A percentile compares a stretch with the other conserved stretches of the same genome.
Evolutionary conservation across 129 eudicot genomes (phyloP).

Genomic region (Arctium minus): DNA sequence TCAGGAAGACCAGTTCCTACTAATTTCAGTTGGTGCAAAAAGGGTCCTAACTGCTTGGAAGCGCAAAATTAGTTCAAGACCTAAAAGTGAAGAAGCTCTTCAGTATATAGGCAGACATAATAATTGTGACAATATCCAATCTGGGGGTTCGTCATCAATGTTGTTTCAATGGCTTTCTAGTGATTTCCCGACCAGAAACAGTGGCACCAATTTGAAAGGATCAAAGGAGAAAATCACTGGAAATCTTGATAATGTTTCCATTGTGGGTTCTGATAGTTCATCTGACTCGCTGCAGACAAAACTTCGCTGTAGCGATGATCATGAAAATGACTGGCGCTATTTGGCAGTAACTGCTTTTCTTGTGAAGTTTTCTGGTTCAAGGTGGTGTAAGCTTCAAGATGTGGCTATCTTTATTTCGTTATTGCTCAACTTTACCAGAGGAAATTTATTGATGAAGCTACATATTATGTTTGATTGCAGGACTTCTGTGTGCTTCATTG

Average conservation of each 20-base stretch:
- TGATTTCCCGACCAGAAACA: slow-evolving; percentile 68
- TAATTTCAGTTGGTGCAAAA: slow-evolving; percentile 95
- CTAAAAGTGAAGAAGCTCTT: slow-evolving; percentile 28
- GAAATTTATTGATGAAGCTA: slow-evolving; percentile 10
- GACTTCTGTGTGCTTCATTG: slow-evolving; percentile 76
- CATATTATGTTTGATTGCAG: slow-evolving; percentile 43
- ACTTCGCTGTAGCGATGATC: slow-evolving; percentile 33
- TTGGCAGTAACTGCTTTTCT: slow-evolving; percentile 91
- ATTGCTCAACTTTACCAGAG: neutral
- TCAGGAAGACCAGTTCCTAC: slow-evolving; percentile 48
- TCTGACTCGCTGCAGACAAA: slow-evolving; percentile 17
- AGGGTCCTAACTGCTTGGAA: slow-evolving; percentile 94
- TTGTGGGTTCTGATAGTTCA: neutral
- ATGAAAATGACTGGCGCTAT: slow-evolving; percentile 97
- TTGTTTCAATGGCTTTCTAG: slow-evolving; percentile 94
- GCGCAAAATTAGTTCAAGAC: slow-evolving; percentile 32
- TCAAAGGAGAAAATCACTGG: slow-evolving; percentile 25
- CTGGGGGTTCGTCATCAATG: slow-evolving; percentile 33
- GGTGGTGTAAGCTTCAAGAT: slow-evolving; percentile 39
- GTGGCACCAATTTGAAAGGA: slow-evolving; percentile 32
- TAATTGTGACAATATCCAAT: slow-evolving; percentile 12
- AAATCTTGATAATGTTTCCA: slow-evolving; percentile 16
- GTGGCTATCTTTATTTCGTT: neutral
- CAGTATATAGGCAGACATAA: neutral
- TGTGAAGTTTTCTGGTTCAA: slow-evolving; percentile 60